Evolutionary conservation across 2,329 filamentous ascomycete genomes (phyloP), one percentile per base, ranked within the genome.

Genomic region (Ophiostoma australiae): DNA sequence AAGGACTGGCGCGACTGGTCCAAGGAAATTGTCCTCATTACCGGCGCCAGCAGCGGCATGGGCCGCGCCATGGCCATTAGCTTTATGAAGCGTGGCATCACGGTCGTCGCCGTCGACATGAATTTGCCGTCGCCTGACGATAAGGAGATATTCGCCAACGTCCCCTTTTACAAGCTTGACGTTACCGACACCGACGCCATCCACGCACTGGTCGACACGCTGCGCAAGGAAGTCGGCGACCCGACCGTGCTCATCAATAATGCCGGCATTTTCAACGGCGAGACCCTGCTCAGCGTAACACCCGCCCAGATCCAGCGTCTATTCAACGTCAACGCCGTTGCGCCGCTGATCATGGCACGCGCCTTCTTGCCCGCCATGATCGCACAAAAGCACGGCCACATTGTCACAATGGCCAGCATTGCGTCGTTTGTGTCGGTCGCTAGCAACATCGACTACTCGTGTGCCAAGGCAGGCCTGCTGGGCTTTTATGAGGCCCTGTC

Each of bases 1-100:
- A 15, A 31, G 5, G 33, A 52, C 6, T 63, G 41, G 39, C 61
- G 41, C 3, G 58, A 73, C 66, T 72, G 73, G 72, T 44, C 68
- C 48, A 70, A 71, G 68, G 74, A 75, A 80, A 84, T 93, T 69
- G 88, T 91, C 2, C 81, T 93, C 63, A 84, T 94, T 27, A 94
- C 91, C 0, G 91, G 92, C 8, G 91, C 91, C 8, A 88, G 89
- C 61, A 87, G 87, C 71, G 91, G 91, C 0, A 93, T 94, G 76
- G 91, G 91, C 17, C 86, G 85, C 27, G 80, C 85, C 52, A 84
- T 92, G 3, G 90, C 90, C 17, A 83, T 84, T 74, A 78, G 89
- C 70, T 82, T 95, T n/a, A 88, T 87, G 0, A 86, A 89, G 77
- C 82, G 80, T 72, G 86, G 86, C 0, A 82, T 91, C 74, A 90